phyloP scores from a whole-genome alignment of 139 green algal species.

The Diplosphaera chodatii region DNA sequence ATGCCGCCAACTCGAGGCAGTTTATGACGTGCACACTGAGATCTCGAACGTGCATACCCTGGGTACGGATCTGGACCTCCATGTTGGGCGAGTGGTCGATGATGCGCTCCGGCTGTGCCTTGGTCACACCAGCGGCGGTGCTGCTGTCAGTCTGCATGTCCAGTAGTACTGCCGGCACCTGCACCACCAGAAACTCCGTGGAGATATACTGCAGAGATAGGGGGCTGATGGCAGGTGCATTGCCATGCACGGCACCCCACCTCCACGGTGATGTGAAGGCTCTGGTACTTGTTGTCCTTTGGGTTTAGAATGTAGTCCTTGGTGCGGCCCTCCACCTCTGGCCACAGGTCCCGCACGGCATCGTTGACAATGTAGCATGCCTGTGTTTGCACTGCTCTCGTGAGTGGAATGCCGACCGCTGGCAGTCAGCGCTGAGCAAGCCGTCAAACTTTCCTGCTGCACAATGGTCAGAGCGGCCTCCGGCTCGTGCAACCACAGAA shows the following conservation, averaged over 20 bases:
- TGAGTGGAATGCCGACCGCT: too few relatives aligned
- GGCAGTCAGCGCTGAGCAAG: too few relatives aligned
- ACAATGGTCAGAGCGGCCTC: too few relatives aligned
- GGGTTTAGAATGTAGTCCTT: conserved; percentile 89
- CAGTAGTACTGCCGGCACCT: background rate
- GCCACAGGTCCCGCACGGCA: conserved; percentile 61
- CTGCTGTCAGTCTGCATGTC: background rate
- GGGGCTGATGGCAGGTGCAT: too few relatives aligned
- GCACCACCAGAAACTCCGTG: too few relatives aligned
- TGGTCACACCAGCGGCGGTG: background rate
- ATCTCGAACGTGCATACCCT: too few relatives aligned
- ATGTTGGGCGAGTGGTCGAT: conserved; percentile 16
- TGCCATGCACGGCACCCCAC: too few relatives aligned
- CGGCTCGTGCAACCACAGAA: too few relatives aligned
- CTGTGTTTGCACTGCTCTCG: conserved; percentile 10
- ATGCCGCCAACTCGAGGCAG: too few relatives aligned
- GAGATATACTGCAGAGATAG: too few relatives aligned
- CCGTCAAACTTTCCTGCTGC: too few relatives aligned
- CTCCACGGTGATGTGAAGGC: conserved; percentile 71
- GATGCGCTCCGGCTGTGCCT: background rate
- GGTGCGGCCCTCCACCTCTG: conserved; percentile 37
- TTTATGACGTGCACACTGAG: too few relatives aligned
- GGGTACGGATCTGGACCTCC: conserved; percentile 74
- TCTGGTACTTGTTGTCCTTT: conserved; percentile 89
- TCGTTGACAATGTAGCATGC: conserved; percentile 77